phyloP scores from a whole-genome alignment of 2,329 filamentous ascomycete species.

The Sarocladiaceae sp. region DNA sequence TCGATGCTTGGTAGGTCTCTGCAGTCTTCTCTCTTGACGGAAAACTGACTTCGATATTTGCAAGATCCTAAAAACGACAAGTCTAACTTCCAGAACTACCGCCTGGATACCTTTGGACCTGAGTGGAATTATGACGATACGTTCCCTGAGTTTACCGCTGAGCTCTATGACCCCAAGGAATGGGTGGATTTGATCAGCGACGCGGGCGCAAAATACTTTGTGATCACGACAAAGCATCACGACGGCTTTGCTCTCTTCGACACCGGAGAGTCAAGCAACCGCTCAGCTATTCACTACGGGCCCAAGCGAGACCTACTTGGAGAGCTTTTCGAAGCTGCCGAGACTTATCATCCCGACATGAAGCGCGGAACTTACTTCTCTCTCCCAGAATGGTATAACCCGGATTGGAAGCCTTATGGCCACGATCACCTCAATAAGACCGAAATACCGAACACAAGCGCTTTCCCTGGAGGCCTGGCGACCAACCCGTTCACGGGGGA shows the following conservation, averaged over 20 bases:
- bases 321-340: conserved; percentile 32
- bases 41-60: not conserved
- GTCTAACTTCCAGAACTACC: conserved; percentile 33
- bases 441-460: not conserved
- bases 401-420: conserved; percentile 31
- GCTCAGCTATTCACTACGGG: conserved; percentile 33
- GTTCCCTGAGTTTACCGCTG: conserved; percentile 45
- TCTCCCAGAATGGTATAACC: conserved; percentile 44
- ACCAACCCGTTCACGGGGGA: conserved; percentile 37
- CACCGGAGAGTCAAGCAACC: conserved; percentile 25
- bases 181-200: conserved; percentile 48
- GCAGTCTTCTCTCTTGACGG: not conserved
- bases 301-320: conserved; percentile 20
- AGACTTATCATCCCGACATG: conserved; percentile 6
- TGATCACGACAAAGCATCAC: conserved; percentile 40
- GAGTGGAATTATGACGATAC: conserved; percentile 49
- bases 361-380: conserved; percentile 36
- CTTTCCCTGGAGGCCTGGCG: conserved; percentile 15
- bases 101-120: conserved; percentile 42
- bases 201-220: conserved; percentile 43
- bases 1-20: not conserved
- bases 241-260: conserved; percentile 40
- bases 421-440: conserved; percentile 19
- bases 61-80: conserved; percentile 29
- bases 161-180: conserved; percentile 40